A percentile compares a stretch with the other conserved stretches of the same genome.
Conservation (phyloP, 768 basidiomycete species). For the Suillus weaverae region DNA sequence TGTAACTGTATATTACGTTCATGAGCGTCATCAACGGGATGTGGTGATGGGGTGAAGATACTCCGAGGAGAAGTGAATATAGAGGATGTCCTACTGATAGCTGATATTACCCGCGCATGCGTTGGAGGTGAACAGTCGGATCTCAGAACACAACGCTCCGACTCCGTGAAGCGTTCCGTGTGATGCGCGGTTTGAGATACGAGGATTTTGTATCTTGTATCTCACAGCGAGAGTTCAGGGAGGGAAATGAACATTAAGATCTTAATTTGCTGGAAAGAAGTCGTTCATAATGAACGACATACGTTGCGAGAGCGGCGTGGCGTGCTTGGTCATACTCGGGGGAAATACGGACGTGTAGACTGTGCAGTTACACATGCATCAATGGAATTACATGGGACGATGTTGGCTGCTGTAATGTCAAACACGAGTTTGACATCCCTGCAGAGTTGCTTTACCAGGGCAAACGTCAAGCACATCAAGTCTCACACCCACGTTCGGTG, state of each 20-base stretch:
- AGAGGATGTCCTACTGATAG: constrained; percentile 8
- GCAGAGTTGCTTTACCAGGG: not conserved
- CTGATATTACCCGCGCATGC: not conserved
- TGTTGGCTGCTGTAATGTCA: not conserved
- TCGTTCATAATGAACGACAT: not conserved
- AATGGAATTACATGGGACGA: not conserved
- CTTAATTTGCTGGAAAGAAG: not conserved
- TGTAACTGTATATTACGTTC: constrained; percentile 1
- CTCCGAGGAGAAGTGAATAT: constrained; percentile 20
- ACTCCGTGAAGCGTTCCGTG: constrained; percentile 3
- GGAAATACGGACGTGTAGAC: no score
- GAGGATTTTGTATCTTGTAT: constrained; percentile 1
- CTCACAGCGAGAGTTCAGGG: not conserved
- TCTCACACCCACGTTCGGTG: constrained; percentile 4
- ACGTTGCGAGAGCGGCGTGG: constrained; percentile 1
- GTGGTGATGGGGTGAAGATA: constrained; percentile 2
- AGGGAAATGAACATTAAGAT: not conserved
- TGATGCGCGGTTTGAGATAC: not conserved
- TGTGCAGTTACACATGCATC: not conserved
- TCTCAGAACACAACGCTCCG: not conserved
- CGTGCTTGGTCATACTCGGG: not conserved
- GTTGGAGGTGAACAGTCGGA: not conserved
- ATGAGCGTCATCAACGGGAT: not conserved
- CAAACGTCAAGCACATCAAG: not conserved
- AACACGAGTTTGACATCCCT: not conserved